Evolutionary conservation across 306 rosid species (phyloP), one percentile per base, ranked within the genome.

Genomic region (Vigna nakashimae): DNA sequence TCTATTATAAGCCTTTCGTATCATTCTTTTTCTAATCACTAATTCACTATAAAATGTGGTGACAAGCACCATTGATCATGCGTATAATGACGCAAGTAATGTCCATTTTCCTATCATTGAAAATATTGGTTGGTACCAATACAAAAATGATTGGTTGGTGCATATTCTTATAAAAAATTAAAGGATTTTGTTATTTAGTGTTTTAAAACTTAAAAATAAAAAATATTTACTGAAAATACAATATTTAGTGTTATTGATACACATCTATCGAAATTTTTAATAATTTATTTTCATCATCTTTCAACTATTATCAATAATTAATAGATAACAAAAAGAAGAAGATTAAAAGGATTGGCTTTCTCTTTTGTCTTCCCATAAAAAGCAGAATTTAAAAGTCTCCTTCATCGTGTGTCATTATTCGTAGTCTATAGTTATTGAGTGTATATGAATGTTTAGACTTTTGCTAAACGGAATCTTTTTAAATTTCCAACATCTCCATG

Each of bases 71-170:
- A 38, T 30, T 20, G 22, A 65, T 58, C 74, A 71, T 75, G 82
- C 74, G 14, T 24, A 51, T 51, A 24, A 32, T 75, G 84, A 82
- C 84, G 84, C 58, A 14, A 85, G 71, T 59, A 73, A 50, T 53
- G 66, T 43, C 48, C 7, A 76, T 45, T 49, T 79, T 82, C 53
- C 51, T 75, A 80, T 87, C 80, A 74, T 73, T 40, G 49, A 46
- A 69, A 85, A 77, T 84, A 86, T 77, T 83, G 91, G 82, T 75
- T 43, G 53, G 40, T 66, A 30, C 12, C 20, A 30, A 57, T 4
- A 58, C 12, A 59, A 4, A 45, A 65, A 84, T 69, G 82, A 86
- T 79, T 83, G 89, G 80, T 70, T 50, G 59, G 46, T 58, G 77
- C 67, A 66, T 48, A 8, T 7, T 70, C 59, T 50, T 74, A 30